Evolutionary conservation across 495 filamentous ascomycete species (phyloP).

Genomic region (Talaromyces liani): DNA sequence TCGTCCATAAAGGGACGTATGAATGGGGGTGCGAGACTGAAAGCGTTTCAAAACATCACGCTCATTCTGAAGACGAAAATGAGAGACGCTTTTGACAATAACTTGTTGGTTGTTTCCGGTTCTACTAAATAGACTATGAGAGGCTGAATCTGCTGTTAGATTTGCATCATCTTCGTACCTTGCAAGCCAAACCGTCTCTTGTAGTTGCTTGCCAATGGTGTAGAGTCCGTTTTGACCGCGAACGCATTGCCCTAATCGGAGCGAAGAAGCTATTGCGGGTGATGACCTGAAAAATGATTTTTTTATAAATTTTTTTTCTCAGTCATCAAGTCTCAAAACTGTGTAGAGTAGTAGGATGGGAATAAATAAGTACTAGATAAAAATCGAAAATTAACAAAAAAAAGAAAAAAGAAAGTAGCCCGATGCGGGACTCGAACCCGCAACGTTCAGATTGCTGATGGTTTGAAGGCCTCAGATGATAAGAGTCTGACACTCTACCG

Average conservation of each 20-base stretch:
- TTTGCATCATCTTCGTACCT: not conserved
- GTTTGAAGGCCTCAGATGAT: not conserved
- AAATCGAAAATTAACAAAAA: not conserved
- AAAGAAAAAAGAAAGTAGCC: not conserved
- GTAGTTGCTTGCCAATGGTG: slow-evolving; percentile 8
- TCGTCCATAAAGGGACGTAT: slow-evolving; percentile 25
- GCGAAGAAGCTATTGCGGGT: too few relatives aligned
- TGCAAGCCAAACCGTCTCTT: slow-evolving; percentile 8
- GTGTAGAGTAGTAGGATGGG: too few relatives aligned
- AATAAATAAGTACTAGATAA: too few relatives aligned
- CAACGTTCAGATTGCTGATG: slow-evolving; percentile 1
- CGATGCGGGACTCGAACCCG: slow-evolving; percentile 4
- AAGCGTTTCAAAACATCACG: slow-evolving; percentile 29
- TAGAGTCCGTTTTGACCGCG: not conserved
- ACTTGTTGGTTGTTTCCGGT: slow-evolving; percentile 20
- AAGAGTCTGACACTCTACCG: slow-evolving; percentile 5
- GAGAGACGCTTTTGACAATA: slow-evolving; percentile 27
- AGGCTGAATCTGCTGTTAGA: not conserved
- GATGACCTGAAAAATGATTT: not conserved
- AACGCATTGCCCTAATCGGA: too few relatives aligned
- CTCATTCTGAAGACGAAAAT: slow-evolving; percentile 32
- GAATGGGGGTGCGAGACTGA: too few relatives aligned
- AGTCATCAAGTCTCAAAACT: too few relatives aligned
- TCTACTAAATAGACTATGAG: slow-evolving; percentile 13
- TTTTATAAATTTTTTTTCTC: too few relatives aligned